Base-by-base conservation (phyloP, 257 asterid genomes). In the Jacaranda copaia region DNA sequence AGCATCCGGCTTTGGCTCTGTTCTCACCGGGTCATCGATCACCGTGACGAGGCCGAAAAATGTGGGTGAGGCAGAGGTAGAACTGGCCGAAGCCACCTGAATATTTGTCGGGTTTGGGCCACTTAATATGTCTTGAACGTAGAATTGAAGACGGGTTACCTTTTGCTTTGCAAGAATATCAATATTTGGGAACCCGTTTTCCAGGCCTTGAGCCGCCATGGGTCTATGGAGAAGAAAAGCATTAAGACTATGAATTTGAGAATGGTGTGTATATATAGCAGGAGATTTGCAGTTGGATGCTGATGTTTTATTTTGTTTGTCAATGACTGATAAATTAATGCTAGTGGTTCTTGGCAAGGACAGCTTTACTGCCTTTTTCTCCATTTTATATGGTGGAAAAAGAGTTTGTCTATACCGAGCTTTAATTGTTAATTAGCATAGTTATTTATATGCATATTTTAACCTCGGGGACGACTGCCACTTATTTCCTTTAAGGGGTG, bases 71-170 rank as follows among this genome's bases (percentile, higher is more conserved):
- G 68, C 56, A 5, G 32, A 2, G 2, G 32, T 77, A 16, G 55
- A 52, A 58, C 77, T 77, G 45, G 88, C 36, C 45, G 56, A 78
- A 0, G 86, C 87, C 2, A 87, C 81, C 36, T 46, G 43, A 12
- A 85, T 0, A 5, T 85, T 71, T 0, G 80, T 79, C 10, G 82
- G 82, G 10, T 85, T 77, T 10, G 15, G 59, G 40, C 88, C 89
- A n/a, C 20, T 8, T 3, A 79, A 81, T 3, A 52, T 57, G 56
- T 87, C 89, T 39, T 85, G 88, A 51, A 83, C 71, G 66, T 82
- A 87, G 70, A 87, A 87, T 59, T 82, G 88, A 6, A 87, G 81
- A 16, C 78, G 55, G n/a, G 72, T 76, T 1, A 77, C 4, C 49
- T 78, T 80, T 68, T 75, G 82, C 79, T 80, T 80, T 8, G 82